Conservation (phyloP, 192 early-diverging fungal species). For the Coemansia sp. region DNA sequence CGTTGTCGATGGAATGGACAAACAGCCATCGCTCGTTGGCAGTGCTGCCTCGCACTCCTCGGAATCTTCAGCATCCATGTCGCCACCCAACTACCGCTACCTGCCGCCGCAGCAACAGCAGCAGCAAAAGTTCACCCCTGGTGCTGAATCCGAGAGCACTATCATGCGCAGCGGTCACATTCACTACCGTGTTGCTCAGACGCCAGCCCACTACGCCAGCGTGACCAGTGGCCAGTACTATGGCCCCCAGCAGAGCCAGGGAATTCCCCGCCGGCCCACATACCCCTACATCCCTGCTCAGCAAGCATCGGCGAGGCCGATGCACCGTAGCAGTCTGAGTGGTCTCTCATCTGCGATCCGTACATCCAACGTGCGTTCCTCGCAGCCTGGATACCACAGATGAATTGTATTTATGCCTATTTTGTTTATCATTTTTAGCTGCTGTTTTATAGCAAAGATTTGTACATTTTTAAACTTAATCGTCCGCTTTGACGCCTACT, state of each 20-base stretch:
- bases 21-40: background rate
- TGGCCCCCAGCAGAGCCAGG: background rate
- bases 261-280: background rate
- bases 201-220: background rate
- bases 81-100: background rate
- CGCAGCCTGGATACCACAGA: conserved; percentile 14
- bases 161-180: background rate
- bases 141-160: background rate
- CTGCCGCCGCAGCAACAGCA: background rate
- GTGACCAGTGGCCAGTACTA: background rate
- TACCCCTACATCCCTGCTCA: background rate
- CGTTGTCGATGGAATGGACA: conserved; percentile 42
- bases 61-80: background rate
- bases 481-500: background rate
- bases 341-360: conserved; percentile 12
- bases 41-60: background rate
- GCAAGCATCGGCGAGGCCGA: conserved; percentile 1
- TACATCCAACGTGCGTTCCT: conserved; percentile 19
- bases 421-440: background rate
- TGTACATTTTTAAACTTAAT: conserved; percentile 6
- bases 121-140: conserved; percentile 2
- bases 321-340: conserved; percentile 21
- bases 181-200: background rate
- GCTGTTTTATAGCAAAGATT: background rate
- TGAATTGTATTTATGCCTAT: conserved; percentile 3